A percentile compares a stretch with the other conserved stretches of the same genome.
Conservation (phyloP, 1,284 basidiomycete species). For the Malassezia vespertilionis region DNA sequence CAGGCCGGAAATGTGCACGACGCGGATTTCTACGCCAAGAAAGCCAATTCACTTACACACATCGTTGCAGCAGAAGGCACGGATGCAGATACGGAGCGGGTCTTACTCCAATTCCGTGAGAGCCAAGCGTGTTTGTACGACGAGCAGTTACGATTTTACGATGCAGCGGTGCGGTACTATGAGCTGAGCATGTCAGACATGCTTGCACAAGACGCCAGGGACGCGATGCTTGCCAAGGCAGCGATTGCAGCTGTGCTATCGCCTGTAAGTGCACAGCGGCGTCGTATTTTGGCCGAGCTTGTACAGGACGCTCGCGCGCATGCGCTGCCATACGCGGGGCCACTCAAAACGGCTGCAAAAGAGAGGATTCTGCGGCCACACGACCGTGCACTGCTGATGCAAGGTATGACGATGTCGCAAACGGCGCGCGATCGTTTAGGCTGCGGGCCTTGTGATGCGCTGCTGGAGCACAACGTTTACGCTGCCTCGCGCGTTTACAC, state of each 20-base stretch:
- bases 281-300: constrained; percentile 76
- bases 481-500: constrained; percentile 66
- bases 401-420: not conserved
- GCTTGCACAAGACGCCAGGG: constrained; percentile 27
- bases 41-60: constrained; percentile 79
- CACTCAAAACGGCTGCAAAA: constrained; percentile 86
- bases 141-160: constrained; percentile 77
- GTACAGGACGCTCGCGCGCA: constrained; percentile 82
- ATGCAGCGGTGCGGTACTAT: constrained; percentile 88
- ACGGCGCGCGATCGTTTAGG: not conserved
- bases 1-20: constrained; percentile 88
- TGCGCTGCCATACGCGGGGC: constrained; percentile 69
- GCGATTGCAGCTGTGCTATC: constrained; percentile 94
- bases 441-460: too few relatives aligned
- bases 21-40: constrained; percentile 90
- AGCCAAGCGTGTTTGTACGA: constrained; percentile 74
- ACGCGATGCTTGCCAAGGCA: constrained; percentile 54
- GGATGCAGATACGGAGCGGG: constrained; percentile 19
- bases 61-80: constrained; percentile 24
- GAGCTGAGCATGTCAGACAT: constrained; percentile 55
- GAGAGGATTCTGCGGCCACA: constrained; percentile 90
- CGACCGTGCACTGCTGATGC: constrained; percentile 60
- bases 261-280: constrained; percentile 87
- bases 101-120: constrained; percentile 41
- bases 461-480: constrained; percentile 94